Base-by-base conservation (phyloP, 2,329 filamentous ascomycete species). In the Penicillium sp. region DNA sequence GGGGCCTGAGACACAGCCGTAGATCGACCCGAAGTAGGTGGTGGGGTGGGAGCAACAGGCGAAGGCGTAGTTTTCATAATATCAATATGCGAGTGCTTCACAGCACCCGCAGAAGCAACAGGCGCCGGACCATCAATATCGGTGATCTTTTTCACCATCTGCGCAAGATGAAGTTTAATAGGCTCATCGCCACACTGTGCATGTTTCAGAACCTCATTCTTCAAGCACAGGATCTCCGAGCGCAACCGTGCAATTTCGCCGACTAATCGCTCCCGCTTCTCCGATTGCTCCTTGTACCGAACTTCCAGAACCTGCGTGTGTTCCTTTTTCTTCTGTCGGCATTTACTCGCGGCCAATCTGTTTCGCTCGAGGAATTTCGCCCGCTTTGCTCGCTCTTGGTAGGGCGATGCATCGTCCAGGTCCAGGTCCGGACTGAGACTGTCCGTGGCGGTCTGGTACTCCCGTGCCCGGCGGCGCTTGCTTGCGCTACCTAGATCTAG, bases 301-400 rank as follows among this genome's bases (percentile, higher is more conserved):
- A 55, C 71, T 61, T 85, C 82, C 14, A 85, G 77, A 37, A 75
- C 67, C 54, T 79, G 75, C 35, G 80, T 82, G 64, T 83, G 82
- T 58, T 82, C 80, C 70, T 86, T 86, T 72, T 86, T 85, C 75
- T 85, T 85, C 64, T 82, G 80, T n/a, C 84, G 80, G 68, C 84
- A 86, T 63, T 86, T 86, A 68, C 82, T 82, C 5, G 84, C 84
- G 2, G 84, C 84, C 1, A 84, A 70, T 2, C 84, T 79, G 63
- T 86, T 86, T 63, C 84, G 82, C 67, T 86, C 83, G 21, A 85
- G 78, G 66, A 82, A 82, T 48, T 78, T 79, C 52, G 79, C 77
- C 9, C 79, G 77, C 61, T 80, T 80, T 3, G 63, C 68, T n/a
- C 68, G 66, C 26, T 74, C 72, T n/a, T 72, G 63, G 19, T 58